Conservation (phyloP, 106 monocot genomes). For the Platanthera zijinensis region DNA sequence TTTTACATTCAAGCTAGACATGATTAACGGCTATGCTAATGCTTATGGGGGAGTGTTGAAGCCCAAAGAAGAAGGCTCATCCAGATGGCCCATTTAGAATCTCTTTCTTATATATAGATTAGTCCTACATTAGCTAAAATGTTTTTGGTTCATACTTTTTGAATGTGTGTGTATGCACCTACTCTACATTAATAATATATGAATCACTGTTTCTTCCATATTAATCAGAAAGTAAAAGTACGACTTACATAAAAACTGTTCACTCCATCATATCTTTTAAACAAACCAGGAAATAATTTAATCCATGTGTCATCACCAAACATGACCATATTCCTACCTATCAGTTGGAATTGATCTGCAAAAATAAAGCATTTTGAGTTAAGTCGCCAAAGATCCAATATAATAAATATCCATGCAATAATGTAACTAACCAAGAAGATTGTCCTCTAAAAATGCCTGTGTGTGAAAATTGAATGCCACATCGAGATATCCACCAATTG, state of each 20-base stretch:
- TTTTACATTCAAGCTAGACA: too few relatives aligned
- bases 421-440: slow-evolving; percentile 68
- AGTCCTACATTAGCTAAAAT: too few relatives aligned
- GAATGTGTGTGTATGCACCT: too few relatives aligned
- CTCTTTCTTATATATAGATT: too few relatives aligned
- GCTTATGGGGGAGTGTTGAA: too few relatives aligned
- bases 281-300: slow-evolving; percentile 83
- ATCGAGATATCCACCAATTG: slow-evolving; percentile 87
- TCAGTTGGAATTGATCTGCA: slow-evolving; percentile 76
- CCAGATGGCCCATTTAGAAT: too few relatives aligned
- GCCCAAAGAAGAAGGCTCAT: too few relatives aligned
- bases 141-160: too few relatives aligned
- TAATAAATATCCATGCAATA: not conserved
- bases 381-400: not conserved
- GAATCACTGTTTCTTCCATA: not conserved
- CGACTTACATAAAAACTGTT: slow-evolving; percentile 93
- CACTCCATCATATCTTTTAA: slow-evolving; percentile 94
- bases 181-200: too few relatives aligned
- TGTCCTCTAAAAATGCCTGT: slow-evolving; percentile 83
- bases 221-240: not conserved
- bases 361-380: slow-evolving; percentile 4
- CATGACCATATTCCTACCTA: slow-evolving; percentile 91
- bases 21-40: too few relatives aligned
- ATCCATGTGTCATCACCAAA: slow-evolving; percentile 98
- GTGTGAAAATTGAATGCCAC: slow-evolving; percentile 97